These are phyloP conservation scores for Metschnikowia colocasiae DNA, from an alignment of 805 yeast genomes.

Conservation along the genomic window DNA sequence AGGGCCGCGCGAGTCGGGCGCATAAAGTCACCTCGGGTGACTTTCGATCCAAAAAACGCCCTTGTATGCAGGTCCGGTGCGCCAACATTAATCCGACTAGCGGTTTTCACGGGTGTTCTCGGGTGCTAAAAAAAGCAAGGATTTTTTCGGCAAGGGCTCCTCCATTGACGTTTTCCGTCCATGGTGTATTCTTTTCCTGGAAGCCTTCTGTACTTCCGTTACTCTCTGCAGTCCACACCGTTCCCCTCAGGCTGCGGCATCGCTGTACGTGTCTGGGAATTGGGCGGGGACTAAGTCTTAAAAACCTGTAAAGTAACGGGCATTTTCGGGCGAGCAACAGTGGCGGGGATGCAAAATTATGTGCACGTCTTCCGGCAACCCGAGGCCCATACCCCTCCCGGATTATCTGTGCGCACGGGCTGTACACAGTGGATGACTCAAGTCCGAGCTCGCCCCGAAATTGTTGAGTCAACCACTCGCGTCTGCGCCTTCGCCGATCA, in stretches of 20 bases:
- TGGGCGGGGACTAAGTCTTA: neutral
- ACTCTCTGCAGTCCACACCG: neutral
- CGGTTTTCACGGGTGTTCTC: constrained; percentile 5
- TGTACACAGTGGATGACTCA: constrained; percentile 16
- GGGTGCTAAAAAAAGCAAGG: constrained; percentile 2
- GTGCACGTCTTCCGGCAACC: constrained; percentile 10
- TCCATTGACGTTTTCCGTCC: neutral
- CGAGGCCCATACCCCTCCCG: constrained; percentile 8
- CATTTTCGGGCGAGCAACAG: constrained; percentile 7
- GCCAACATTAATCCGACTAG: constrained; percentile 4
- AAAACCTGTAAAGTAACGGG: constrained; percentile 1
- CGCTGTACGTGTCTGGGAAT: neutral
- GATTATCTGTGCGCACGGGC: constrained; percentile 2
- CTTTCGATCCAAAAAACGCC: constrained; percentile 7
- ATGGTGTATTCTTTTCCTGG: neutral
- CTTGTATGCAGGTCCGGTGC: neutral
- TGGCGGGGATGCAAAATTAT: constrained; percentile 6
- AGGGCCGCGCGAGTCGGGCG: neutral
- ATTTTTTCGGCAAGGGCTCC: neutral
- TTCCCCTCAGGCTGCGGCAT: neutral
- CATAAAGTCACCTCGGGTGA: constrained; percentile 10
- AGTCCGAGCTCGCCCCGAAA: constrained; percentile 18
- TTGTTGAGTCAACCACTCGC: constrained; percentile 10
- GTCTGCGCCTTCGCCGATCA: neutral
- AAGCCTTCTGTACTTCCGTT: neutral